These are phyloP conservation scores for Backusella tuberculispora DNA, from an alignment of 192 early-diverging fungal species.

Conservation along the genomic window DNA sequence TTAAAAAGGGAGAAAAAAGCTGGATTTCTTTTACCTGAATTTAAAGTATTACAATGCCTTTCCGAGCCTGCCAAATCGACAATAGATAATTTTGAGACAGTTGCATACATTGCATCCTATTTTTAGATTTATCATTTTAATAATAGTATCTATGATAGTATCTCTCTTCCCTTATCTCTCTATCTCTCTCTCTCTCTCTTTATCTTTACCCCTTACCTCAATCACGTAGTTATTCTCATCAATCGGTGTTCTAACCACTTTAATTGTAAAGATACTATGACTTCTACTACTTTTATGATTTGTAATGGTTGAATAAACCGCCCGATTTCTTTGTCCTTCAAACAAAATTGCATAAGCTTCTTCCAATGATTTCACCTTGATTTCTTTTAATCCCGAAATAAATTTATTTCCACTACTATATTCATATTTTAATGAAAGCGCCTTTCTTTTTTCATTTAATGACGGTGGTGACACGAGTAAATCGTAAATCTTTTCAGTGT, in stretches of 20 bases:
- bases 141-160: constrained; percentile 32
- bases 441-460: constrained; percentile 28
- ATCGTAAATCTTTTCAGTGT: constrained; percentile 87
- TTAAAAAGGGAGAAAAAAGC: no score
- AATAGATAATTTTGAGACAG: constrained; percentile 56
- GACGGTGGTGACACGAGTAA: constrained; percentile 59
- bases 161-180: background rate
- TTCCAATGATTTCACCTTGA: constrained; percentile 55
- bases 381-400: constrained; percentile 63
- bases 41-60: constrained; percentile 57
- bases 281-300: constrained; percentile 63
- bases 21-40: constrained; percentile 45
- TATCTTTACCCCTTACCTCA: constrained; percentile 32
- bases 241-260: constrained; percentile 59
- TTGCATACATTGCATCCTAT: constrained; percentile 46
- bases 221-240: constrained; percentile 47
- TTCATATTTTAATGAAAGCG: constrained; percentile 47
- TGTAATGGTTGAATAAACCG: constrained; percentile 58
- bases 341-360: constrained; percentile 62
- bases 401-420: constrained; percentile 51
- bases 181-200: constrained; percentile 21
- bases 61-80: constrained; percentile 78
- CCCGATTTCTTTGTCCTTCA: constrained; percentile 61
- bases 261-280: constrained; percentile 71
- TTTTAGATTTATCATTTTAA: background rate